A percentile compares a stretch with the other conserved stretches of the same genome.
Evolutionary conservation across 192 early-diverging fungal genomes (phyloP).

Genomic region (Piromyces sp.): DNA sequence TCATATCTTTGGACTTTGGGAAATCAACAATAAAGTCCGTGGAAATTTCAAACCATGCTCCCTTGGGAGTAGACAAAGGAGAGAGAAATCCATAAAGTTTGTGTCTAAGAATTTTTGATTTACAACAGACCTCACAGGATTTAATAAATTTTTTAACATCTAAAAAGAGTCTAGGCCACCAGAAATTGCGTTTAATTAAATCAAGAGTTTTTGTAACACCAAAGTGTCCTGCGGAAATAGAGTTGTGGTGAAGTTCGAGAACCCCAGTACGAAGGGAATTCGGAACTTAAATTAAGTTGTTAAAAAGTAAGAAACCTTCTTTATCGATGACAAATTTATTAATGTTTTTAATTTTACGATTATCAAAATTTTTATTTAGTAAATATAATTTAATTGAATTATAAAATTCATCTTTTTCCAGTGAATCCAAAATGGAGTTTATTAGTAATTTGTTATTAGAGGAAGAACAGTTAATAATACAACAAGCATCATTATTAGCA

Average conservation of each 20-base stretch:
- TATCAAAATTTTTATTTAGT: too few species aligned
- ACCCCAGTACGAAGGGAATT: too few species aligned
- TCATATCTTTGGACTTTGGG: not conserved
- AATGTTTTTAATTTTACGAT: too few species aligned
- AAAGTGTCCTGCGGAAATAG: constrained; percentile 10
- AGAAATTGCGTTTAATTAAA: constrained; percentile 8
- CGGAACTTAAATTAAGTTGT: too few species aligned
- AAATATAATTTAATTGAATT: too few species aligned
- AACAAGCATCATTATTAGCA: too few species aligned
- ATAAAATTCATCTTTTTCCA: too few species aligned
- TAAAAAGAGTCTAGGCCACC: constrained; percentile 14
- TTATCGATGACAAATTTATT: too few species aligned
- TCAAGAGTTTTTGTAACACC: constrained; percentile 16
- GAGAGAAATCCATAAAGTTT: constrained; percentile 14
- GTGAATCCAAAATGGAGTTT: too few species aligned
- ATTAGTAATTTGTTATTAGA: too few species aligned
- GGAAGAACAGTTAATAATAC: too few species aligned
- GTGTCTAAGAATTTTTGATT: constrained; percentile 10
- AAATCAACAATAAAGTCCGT: constrained; percentile 27
- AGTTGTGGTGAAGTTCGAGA: constrained; percentile 6
- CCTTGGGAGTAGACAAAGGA: constrained; percentile 10
- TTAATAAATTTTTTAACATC: constrained; percentile 14
- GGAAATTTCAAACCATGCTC: constrained; percentile 18
- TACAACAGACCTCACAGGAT: constrained; percentile 11
- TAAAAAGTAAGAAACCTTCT: too few species aligned